Conservation (phyloP, 2,329 filamentous ascomycete genomes). For the Acrocalymma vagum region DNA sequence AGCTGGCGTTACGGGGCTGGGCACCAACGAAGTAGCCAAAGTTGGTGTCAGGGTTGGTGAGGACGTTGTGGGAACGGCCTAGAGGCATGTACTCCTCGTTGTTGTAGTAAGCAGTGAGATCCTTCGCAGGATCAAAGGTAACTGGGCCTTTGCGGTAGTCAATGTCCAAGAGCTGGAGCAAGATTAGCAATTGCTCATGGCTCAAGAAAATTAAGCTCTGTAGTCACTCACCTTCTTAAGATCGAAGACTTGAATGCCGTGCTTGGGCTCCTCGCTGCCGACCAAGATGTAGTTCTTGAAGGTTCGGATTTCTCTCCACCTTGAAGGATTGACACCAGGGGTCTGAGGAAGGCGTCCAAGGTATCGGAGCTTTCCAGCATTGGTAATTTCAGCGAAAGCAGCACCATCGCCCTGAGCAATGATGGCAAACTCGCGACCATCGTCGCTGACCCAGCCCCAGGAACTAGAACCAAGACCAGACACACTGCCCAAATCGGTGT, state of each 20-base stretch:
- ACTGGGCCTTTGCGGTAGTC: slow-evolving; percentile 39
- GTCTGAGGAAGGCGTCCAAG: slow-evolving; percentile 60
- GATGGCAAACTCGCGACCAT: slow-evolving; percentile 62
- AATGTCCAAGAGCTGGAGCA: slow-evolving; percentile 41
- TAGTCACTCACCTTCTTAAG: slow-evolving; percentile 57
- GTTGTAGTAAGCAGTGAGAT: slow-evolving; percentile 36
- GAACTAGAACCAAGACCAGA: slow-evolving; percentile 51
- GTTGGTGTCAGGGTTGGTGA: slow-evolving; percentile 39
- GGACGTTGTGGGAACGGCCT: slow-evolving; percentile 43
- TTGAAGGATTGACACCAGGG: slow-evolving; percentile 48
- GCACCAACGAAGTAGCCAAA: slow-evolving; percentile 36
- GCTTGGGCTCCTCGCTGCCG: slow-evolving; percentile 47
- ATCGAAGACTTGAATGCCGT: slow-evolving; percentile 69
- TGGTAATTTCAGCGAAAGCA: slow-evolving; percentile 48
- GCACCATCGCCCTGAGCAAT: slow-evolving; percentile 55
- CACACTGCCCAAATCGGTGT: slow-evolving; percentile 59
- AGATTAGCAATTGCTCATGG: too few relatives aligned
- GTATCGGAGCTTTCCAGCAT: slow-evolving; percentile 58
- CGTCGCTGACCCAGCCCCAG: slow-evolving; percentile 61
- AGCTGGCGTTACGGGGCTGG: too few relatives aligned
- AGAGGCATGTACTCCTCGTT: slow-evolving; percentile 34
- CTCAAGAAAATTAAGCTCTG: too few relatives aligned
- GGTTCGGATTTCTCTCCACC: slow-evolving; percentile 60
- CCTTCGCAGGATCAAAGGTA: slow-evolving; percentile 37
- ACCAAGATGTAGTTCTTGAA: slow-evolving; percentile 49